A percentile compares a stretch with the other conserved stretches of the same genome.
Evolutionary conservation across 176 grass and related monocot genomes (phyloP).

Genomic region (Aegilops speltoides): DNA sequence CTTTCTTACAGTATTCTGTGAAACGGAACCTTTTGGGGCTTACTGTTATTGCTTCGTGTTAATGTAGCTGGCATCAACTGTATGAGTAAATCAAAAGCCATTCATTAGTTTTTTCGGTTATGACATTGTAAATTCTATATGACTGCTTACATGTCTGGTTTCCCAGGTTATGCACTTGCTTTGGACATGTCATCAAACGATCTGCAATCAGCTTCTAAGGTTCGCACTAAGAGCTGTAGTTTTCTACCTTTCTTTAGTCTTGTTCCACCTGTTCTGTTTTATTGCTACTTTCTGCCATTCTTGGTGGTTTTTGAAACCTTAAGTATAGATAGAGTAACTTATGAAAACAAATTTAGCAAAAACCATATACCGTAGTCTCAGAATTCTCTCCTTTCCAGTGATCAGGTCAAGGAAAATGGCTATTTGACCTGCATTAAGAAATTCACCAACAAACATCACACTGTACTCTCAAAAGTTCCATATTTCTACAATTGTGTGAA

Average conservation of each 20-base stretch:
- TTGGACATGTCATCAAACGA: constrained; percentile 97
- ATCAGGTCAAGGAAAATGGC: background rate
- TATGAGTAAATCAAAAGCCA: background rate
- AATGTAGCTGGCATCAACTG: background rate
- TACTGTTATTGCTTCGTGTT: background rate
- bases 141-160: constrained; percentile 18
- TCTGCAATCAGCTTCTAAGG: constrained; percentile 77
- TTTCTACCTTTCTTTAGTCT: background rate
- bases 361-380: background rate
- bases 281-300: background rate
- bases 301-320: background rate
- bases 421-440: background rate
- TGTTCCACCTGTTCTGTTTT: background rate
- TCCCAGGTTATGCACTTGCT: constrained; percentile 86
- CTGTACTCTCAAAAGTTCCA: background rate
- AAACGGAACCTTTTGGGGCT: background rate
- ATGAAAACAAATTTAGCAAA: background rate
- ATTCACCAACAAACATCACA: background rate
- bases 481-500: background rate
- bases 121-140: background rate
- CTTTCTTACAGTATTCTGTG: background rate
- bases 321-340: background rate
- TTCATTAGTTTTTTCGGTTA: background rate
- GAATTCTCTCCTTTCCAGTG: background rate
- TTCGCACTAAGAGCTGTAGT: constrained; percentile 10